Conservation (phyloP, 1,139 yeast genomes). For the Suhomyces guaymorum region DNA sequence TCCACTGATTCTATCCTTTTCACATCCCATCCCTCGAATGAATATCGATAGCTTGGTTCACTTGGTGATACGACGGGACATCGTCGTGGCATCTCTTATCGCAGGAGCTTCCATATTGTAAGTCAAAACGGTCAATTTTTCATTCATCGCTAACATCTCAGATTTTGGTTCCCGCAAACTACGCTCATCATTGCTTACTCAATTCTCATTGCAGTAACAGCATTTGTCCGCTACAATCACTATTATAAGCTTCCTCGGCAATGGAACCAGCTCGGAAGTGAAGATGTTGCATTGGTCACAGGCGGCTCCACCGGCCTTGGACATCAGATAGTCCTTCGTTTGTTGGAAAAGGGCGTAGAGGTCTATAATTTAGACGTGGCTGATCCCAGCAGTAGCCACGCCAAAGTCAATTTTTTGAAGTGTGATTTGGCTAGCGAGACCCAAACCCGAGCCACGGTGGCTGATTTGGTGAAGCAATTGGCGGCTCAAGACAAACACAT, state of each 20-base stretch:
- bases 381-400: constrained; percentile 24
- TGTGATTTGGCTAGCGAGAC: constrained; percentile 55
- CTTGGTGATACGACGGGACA: not conserved
- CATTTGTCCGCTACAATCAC: constrained; percentile 2
- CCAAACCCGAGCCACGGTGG: constrained; percentile 24
- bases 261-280: constrained; percentile 7
- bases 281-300: constrained; percentile 53
- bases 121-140: no score
- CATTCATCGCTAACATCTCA: no score
- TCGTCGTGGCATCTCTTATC: no score
- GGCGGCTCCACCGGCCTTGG: constrained; percentile 73
- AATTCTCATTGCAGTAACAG: not conserved
- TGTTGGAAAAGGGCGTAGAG: constrained; percentile 33
- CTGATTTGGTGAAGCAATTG: constrained; percentile 30
- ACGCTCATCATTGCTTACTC: no score
- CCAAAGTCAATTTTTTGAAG: constrained; percentile 28
- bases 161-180: no score
- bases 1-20: not conserved
- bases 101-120: no score
- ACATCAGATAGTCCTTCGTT: constrained; percentile 35
- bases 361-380: constrained; percentile 52
- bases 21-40: not conserved
- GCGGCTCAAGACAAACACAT: constrained; percentile 33
- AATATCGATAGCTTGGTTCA: constrained; percentile 3
- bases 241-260: constrained; percentile 4